Base-by-base conservation (phyloP, 352 stramenopile species). In the Peronospora farinosa region DNA sequence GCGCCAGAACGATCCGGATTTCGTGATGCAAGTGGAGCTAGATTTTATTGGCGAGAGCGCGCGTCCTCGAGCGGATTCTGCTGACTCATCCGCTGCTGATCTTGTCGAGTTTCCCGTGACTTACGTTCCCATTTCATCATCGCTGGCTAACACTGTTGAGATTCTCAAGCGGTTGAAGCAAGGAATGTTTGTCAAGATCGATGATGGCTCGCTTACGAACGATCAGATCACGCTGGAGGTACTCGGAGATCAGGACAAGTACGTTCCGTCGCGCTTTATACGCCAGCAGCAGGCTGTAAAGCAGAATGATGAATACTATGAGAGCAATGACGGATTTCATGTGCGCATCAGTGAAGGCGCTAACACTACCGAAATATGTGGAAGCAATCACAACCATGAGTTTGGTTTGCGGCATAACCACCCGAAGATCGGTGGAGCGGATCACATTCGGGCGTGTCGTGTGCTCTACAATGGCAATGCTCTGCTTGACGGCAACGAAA, bases 211-310 rank as follows among this genome's bases (percentile, higher is more conserved):
- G 19, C 67, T 90, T 16, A 90, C 78, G 4, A 85, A 82, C 38
- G 78, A 90, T 48, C 78, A 84, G 44, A 82, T 90, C 49, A 84
- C 69, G n/a, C 54, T 90, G 15, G 65, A 90, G 28, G 76, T 90
- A 35, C 68, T 90, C 2, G 78, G 78, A 23, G 67, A 54, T 2
- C 78, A 87, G 52, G 51, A 78, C 19, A 54, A 63, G 43, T 88
- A 88, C 40, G 31, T 86, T 7, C 69, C 70, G 10, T 56, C 65
- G 17, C 53, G 51, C 0, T 84, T 76, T 25, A 65, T 62, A 35
- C 60, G 67, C 10, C 65, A 54, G 16, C 47, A 55, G 10, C 19
- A 48, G 10, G 28, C 25, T 10, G 27, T 37, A 1, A 30, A 46
- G 7, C 37, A 45, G 10, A 54, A 21, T 15, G 49, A 52, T 15